Evolutionary conservation across 768 basidiomycete genomes (phyloP), one percentile per base, ranked within the genome.

Genomic region (Termitomyces sp.): DNA sequence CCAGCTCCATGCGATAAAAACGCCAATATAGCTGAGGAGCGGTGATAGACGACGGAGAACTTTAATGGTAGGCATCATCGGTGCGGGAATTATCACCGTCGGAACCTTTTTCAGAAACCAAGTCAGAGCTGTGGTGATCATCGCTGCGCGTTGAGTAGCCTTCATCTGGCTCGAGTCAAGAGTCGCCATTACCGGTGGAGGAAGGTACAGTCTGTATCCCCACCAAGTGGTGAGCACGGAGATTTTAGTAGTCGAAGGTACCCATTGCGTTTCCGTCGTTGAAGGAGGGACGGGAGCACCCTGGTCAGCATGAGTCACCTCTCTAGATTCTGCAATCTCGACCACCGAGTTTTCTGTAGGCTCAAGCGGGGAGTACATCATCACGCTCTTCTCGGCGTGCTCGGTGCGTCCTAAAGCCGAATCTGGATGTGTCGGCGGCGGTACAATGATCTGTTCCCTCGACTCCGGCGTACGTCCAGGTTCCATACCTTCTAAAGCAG

Each of bases 1-100:
- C 91, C 91, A 93, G 60, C 79, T 81, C 88, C 89, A 92, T 5
- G 87, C 84, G 35, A 92, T 77, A 64, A 91, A 88, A 0, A 83
- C 82, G 2, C 88, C 87, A 48, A 91, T 77, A 62, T 89, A 90
- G 5, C 85, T 82, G 4, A 86, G 73, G 45, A 84, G 80, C 7
- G 88, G 89, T 15, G 83, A 74, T 15, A 89, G 70, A 43, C 78
- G 71, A 63, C 83, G 84, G n/a, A 89, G 73, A 57, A 90, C 68
- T 53, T 70, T 64, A 37, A 89, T 70, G 3, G 81, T 81, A 0
- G 82, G 75, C 17, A 78, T 76, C 57, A 89, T 73, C 53, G 83
- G 82, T 0, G 76, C 74, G 9, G 90, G 89, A 3, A 91, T 69
- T 19, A 86, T 58, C 57, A 73, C 67, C 15, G 79, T 62, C 1